phyloP scores from a whole-genome alignment of 345 rosid genomes.

The Eucalyptus curtisii region DNA sequence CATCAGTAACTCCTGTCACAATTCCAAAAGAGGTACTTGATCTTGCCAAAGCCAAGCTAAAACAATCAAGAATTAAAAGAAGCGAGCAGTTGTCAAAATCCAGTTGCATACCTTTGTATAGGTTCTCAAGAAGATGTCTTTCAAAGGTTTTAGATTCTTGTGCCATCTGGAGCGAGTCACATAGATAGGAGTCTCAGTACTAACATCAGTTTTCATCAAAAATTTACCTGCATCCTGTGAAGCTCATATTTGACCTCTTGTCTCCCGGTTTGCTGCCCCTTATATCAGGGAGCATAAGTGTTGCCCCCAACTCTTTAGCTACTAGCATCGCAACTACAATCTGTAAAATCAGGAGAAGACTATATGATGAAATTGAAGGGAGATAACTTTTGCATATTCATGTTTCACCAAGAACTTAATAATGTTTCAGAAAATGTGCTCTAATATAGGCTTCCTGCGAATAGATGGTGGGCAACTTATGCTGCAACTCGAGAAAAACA shows the following conservation, averaged over 20 bases:
- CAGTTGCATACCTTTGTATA: conserved; percentile 17
- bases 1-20: conserved; percentile 15
- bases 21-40: neutral
- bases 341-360: neutral
- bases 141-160: conserved; percentile 14
- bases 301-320: conserved; percentile 24
- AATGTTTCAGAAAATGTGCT: neutral
- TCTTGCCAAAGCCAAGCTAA: neutral
- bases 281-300: conserved; percentile 22
- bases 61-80: neutral
- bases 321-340: conserved; percentile 22
- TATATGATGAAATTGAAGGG: too few species aligned
- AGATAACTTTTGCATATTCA: neutral
- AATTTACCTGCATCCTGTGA: conserved; percentile 13
- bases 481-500: too few species aligned
- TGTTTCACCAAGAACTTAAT: neutral
- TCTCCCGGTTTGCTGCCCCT: conserved; percentile 27
- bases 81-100: neutral
- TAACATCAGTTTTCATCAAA: conserved; percentile 17
- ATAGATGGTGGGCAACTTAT: too few species aligned
- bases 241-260: conserved; percentile 8
- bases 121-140: conserved; percentile 22
- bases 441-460: too few species aligned
- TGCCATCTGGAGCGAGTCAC: conserved; percentile 24
- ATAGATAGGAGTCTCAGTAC: conserved; percentile 18